Evolutionary conservation across 2,329 filamentous ascomycete species (phyloP).

Genomic region (Xenoacremonium recifei): DNA sequence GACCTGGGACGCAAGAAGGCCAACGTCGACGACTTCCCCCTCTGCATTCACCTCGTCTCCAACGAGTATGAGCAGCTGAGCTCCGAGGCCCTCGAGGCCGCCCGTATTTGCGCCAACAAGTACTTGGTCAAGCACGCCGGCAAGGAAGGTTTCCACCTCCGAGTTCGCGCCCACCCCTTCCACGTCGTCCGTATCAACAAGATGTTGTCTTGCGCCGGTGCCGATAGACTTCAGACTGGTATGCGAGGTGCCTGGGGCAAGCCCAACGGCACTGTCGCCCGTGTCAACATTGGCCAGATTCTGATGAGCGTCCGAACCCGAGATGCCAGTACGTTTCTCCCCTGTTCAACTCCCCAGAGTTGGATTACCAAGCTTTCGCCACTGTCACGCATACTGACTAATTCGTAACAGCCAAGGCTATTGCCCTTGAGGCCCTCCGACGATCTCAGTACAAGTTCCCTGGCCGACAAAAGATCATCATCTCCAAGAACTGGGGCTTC

Average conservation of each 20-base stretch:
- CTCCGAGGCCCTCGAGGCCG: constrained; percentile 98
- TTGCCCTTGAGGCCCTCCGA: constrained; percentile 97
- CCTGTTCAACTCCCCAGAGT: too few relatives aligned
- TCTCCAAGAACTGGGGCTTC: constrained; percentile 99
- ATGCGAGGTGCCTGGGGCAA: constrained; percentile 99
- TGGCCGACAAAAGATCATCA: constrained; percentile 99
- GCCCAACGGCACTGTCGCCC: constrained; percentile 97
- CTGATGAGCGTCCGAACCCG: constrained; percentile 95
- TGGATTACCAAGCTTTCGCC: constrained; percentile 8
- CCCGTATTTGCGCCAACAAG: constrained; percentile 99
- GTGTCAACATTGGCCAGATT: constrained; percentile 99
- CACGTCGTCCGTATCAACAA: constrained; percentile 99
- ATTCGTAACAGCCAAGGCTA: constrained; percentile 66
- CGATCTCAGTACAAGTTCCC: constrained; percentile 99
- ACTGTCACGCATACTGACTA: constrained; percentile 23
- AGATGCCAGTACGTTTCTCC: constrained; percentile 70
- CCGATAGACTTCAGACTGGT: constrained; percentile 99
- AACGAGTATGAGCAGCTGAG: constrained; percentile 99
- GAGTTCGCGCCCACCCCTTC: constrained; percentile 92
- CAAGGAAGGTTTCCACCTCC: constrained; percentile 74
- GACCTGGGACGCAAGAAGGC: constrained; percentile 98
- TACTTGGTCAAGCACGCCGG: constrained; percentile 72
- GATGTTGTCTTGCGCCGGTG: constrained; percentile 99
- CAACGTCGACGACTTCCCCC: constrained; percentile 98
- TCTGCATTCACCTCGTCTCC: constrained; percentile 98